Base-by-base conservation (phyloP, 108 stramenopile genomes). In the Discostella stelligeroides region DNA sequence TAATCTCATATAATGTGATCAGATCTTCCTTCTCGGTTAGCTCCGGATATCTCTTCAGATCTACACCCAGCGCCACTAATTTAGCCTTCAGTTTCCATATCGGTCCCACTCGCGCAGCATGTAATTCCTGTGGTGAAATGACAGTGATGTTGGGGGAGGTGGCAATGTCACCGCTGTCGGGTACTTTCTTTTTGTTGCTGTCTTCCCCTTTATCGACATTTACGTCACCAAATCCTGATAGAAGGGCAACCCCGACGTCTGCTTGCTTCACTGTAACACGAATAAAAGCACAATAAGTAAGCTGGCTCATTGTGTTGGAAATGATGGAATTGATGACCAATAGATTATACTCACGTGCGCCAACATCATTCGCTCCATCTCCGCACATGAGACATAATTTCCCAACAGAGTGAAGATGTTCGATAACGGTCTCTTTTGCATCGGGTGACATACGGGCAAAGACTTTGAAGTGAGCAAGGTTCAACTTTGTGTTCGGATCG, bases 401-500 rank as follows among this genome's bases (percentile, higher is more conserved):
- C 21, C 90, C 95, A 10, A 89, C 83, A 18, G 87, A 85, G 72
- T 97, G 92, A 15, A 97, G 81, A 54, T 88, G 87, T 59, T 89
- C 85, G 63, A 98, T 96, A 0, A 98, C 90, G 20, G 84, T 92
- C 77, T 97, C 98, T 73, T 98, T 98, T 18, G 90, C 97, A 75
- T 97, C 97, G 53, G 98, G 98, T 13, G 92, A 88, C 97, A 97
- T 98, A 18, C 98, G 78, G 21, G 98, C 96, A 80, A 97, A 98
- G 7, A 98, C 93, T 30, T 95, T 92, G 64, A 97, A 88, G 73
- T 91, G 82, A 12, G 74, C 86, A 7, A 97, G 85, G 8, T 86
- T 78, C 34, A 72, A 80, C 61, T 79, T 84, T 9, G 90, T 94
- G 8, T 75, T 86, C 1, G 62, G 64, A 60, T 95, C 91, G 29